Evolutionary conservation across 2,329 filamentous ascomycete species (phyloP).

Genomic region (Beauveria brongniartii): DNA sequence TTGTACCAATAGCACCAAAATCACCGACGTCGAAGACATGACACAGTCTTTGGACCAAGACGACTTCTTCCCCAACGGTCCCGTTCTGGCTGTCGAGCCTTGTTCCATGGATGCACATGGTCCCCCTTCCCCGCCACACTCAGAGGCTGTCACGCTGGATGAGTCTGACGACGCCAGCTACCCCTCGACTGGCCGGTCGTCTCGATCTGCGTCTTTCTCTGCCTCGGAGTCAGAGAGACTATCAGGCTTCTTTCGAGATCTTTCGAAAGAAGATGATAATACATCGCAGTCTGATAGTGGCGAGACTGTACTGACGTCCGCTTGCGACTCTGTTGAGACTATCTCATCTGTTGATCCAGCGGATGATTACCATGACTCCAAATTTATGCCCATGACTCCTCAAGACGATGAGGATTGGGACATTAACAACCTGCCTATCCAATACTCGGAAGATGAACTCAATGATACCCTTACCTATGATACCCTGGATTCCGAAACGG

Average conservation of each 20-base stretch:
- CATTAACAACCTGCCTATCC: constrained; percentile 29
- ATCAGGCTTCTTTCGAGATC: constrained; percentile 21
- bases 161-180: constrained; percentile 22
- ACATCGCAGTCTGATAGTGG: constrained; percentile 37
- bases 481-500: constrained; percentile 35
- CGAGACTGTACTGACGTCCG: constrained; percentile 35
- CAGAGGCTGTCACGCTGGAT: constrained; percentile 41
- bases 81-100: constrained; percentile 39
- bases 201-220: constrained; percentile 44
- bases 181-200: constrained; percentile 30
- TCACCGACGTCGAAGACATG: constrained; percentile 32
- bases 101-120: constrained; percentile 20
- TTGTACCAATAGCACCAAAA: constrained; percentile 29
- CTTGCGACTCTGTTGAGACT: constrained; percentile 38
- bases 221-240: constrained; percentile 37
- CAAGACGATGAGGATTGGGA: constrained; percentile 24
- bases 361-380: constrained; percentile 17
- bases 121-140: constrained; percentile 35
- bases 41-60: constrained; percentile 36
- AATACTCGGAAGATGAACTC: constrained; percentile 32
- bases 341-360: constrained; percentile 25
- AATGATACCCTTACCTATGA: constrained; percentile 24
- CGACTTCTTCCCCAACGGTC: constrained; percentile 23
- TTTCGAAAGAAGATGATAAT: constrained; percentile 30
- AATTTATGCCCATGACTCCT: constrained; percentile 15